Percentiles rank a stretch among this genome's conserved stretches.
phyloP scores from a whole-genome alignment of 2,329 filamentous ascomycete genomes.

The Fusarium oxysporum region DNA sequence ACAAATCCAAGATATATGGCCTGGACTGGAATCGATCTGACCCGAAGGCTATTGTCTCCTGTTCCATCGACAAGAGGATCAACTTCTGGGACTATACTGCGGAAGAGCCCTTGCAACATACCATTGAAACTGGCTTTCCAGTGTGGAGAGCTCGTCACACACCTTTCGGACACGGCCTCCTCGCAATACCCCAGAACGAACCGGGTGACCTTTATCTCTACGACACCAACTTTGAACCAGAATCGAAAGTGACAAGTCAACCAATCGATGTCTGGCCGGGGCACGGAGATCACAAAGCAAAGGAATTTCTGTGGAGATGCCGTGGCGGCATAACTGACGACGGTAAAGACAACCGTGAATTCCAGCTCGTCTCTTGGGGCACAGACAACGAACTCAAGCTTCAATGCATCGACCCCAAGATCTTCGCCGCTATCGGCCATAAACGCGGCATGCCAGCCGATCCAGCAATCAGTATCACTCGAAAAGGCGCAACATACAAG shows the following conservation, averaged over 20 bases:
- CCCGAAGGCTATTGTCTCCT: conserved; percentile 80
- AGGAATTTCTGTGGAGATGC: conserved; percentile 91
- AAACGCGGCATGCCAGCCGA: conserved; percentile 74
- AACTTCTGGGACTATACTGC: conserved; percentile 88
- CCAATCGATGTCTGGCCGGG: conserved; percentile 70
- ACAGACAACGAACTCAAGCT: conserved; percentile 85
- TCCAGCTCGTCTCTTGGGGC: conserved; percentile 94
- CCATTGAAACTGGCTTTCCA: conserved; percentile 85
- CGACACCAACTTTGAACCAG: conserved; percentile 67
- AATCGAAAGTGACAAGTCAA: conserved; percentile 58
- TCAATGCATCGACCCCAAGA: conserved; percentile 75
- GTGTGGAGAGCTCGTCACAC: conserved; percentile 93
- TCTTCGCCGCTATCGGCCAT: conserved; percentile 77
- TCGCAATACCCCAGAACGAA: conserved; percentile 93
- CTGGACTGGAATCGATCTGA: conserved; percentile 91
- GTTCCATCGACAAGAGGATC: conserved; percentile 90
- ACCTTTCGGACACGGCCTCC: conserved; percentile 85
- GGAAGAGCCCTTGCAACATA: conserved; percentile 75
- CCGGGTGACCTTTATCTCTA: conserved; percentile 89
- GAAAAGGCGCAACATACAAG: conserved; percentile 86
- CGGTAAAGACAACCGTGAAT: conserved; percentile 84
- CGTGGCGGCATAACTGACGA: conserved; percentile 76
- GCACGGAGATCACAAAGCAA: conserved; percentile 77
- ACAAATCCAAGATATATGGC: conserved; percentile 94
- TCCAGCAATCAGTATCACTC: conserved; percentile 77